A percentile compares a stretch with the other conserved stretches of the same genome.
These are phyloP conservation scores for Anthracocystis panici-leucophaei DNA, from an alignment of 1,284 basidiomycete species.

Conservation along the genomic window DNA sequence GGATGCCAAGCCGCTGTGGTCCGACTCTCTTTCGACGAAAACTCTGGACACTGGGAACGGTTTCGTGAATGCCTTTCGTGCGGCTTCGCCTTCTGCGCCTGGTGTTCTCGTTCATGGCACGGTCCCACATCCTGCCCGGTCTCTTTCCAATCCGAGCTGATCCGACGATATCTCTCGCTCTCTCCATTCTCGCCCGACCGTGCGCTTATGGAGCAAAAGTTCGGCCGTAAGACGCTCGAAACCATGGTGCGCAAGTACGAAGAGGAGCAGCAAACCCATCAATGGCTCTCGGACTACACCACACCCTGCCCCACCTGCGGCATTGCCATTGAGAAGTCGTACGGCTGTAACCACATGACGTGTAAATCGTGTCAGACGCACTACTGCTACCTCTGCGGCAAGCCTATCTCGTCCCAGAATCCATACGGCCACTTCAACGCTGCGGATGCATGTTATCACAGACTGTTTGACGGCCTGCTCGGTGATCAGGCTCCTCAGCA, in stretches of 20 bases:
- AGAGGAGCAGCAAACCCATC: slow-evolving; percentile 46
- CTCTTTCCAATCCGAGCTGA: slow-evolving; percentile 42
- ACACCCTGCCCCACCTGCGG: slow-evolving; percentile 52
- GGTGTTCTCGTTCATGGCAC: slow-evolving; percentile 54
- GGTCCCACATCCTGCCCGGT: slow-evolving; percentile 37
- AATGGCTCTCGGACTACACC: slow-evolving; percentile 41
- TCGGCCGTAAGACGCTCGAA: slow-evolving; percentile 38
- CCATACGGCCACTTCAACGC: slow-evolving; percentile 54
- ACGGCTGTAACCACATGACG: slow-evolving; percentile 58
- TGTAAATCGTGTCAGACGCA: slow-evolving; percentile 53
- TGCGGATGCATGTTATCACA: slow-evolving; percentile 37
- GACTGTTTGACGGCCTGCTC: slow-evolving; percentile 41
- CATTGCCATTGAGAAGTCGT: slow-evolving; percentile 49
- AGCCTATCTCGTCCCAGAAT: slow-evolving; percentile 34
- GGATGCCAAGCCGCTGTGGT: slow-evolving; percentile 46
- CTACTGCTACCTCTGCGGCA: slow-evolving; percentile 56
- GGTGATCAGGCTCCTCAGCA: slow-evolving; percentile 29
- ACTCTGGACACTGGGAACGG: slow-evolving; percentile 50
- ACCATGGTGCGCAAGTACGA: slow-evolving; percentile 42
- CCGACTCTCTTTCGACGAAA: slow-evolving; percentile 40
- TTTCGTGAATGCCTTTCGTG: slow-evolving; percentile 51
- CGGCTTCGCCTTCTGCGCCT: slow-evolving; percentile 51
- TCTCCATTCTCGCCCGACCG: slow-evolving; percentile 20
- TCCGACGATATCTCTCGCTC: slow-evolving; percentile 34
- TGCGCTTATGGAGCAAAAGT: slow-evolving; percentile 33